Percentiles rank a stretch among this genome's conserved stretches.
These are phyloP conservation scores for Yamadazyma laniorum DNA, from an alignment of 805 yeast genomes.

Conservation along the genomic window DNA sequence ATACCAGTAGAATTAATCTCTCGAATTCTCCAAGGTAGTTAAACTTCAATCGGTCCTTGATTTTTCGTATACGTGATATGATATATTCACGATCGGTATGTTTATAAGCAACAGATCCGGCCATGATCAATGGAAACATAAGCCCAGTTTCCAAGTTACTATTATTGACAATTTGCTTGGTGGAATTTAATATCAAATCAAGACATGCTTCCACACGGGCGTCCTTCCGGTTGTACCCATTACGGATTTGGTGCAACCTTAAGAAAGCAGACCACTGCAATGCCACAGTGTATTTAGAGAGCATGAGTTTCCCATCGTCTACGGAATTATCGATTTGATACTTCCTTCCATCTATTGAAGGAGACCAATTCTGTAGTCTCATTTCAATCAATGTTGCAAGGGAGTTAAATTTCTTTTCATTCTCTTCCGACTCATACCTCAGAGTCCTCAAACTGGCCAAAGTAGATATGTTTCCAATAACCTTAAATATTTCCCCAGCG, in stretches of 20 bases:
- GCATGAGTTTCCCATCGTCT: slow-evolving; percentile 9
- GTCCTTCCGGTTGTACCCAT: slow-evolving; percentile 26
- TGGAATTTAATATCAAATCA: slow-evolving; percentile 20
- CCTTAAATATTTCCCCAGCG: slow-evolving; percentile 27
- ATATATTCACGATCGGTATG: slow-evolving; percentile 20
- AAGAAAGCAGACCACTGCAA: slow-evolving; percentile 29
- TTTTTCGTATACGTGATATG: slow-evolving; percentile 17
- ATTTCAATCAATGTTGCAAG: slow-evolving; percentile 25
- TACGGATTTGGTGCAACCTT: slow-evolving; percentile 25
- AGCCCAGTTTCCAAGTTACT: slow-evolving; percentile 24
- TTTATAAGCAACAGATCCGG: slow-evolving; percentile 24
- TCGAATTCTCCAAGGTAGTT: slow-evolving; percentile 26
- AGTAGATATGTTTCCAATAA: slow-evolving; percentile 25
- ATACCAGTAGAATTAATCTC: slow-evolving; percentile 19
- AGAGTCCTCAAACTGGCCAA: slow-evolving; percentile 20
- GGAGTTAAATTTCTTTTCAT: slow-evolving; percentile 21
- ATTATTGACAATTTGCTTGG: slow-evolving; percentile 17
- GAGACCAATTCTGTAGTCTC: slow-evolving; percentile 26
- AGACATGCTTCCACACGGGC: slow-evolving; percentile 22
- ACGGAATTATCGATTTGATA: slow-evolving; percentile 12
- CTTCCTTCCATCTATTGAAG: slow-evolving; percentile 19
- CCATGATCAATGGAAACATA: slow-evolving; percentile 25
- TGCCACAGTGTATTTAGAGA: slow-evolving; percentile 24
- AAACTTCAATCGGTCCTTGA: slow-evolving; percentile 20
- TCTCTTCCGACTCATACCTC: slow-evolving; percentile 16